Evolutionary conservation across 441 rosid species (phyloP), one percentile per base, ranked within the genome.

Genomic region (Pelargonium myrrhifolium): DNA sequence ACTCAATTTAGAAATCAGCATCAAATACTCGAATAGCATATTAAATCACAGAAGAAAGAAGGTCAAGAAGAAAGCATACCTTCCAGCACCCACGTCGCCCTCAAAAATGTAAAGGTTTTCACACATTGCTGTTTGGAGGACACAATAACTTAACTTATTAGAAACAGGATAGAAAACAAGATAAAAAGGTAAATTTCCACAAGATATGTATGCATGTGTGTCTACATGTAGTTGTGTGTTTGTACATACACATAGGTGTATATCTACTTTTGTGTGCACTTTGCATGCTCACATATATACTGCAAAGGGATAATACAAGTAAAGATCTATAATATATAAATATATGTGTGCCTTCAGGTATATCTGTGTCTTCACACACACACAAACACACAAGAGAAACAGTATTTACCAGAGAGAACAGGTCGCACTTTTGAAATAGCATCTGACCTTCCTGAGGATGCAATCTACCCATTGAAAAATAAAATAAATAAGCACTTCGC

Each of bases 41-140:
- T n/a, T n/a, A 18, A 6, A 15, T n/a, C 61, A 62, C 12, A 12
- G 39, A 20, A 56, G 40, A 64, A 35, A 10, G 3, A 9, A 55
- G 67, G 65, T 55, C 63, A 71, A 71, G 58, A 79, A 78, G 65
- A 69, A 72, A 76, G 15, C 75, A 69, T 80, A 93, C 98, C 98
- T 83, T 81, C 87, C 95, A 78, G 87, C 90, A 75, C 96, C 92
- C 69, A 84, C 73, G 84, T 90, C 91, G 72, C 93, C 94, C 49
- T 87, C 92, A 69, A 87, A 90, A 51, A 84, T 70, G 75, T 85
- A 87, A 61, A 89, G 80, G 81, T 78, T 87, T 67, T 87, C 82
- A 43, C 85, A 83, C 91, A 93, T 89, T 70, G 88, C 98, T 93
- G 87, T 75, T 72, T 45, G 55, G 35, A 76, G 73, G 73, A 76